These are phyloP conservation scores for Aspergillus sp. DNA, from an alignment of 2,329 filamentous ascomycete genomes.

Conservation along the genomic window DNA sequence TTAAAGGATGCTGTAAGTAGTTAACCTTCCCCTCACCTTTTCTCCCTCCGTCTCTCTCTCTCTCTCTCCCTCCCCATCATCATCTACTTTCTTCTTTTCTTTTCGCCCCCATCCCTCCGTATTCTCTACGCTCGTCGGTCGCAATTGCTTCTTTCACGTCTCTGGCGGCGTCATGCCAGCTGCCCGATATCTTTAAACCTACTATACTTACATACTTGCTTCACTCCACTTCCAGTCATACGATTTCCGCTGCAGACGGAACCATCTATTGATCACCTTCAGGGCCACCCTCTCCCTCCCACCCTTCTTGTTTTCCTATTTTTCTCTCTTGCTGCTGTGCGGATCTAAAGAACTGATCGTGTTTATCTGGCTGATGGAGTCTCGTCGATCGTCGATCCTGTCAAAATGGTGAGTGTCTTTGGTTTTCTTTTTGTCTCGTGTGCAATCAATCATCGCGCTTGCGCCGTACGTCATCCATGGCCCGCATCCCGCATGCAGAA, in stretches of 20 bases:
- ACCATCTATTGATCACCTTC: neutral
- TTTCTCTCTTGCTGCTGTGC: neutral
- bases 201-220: neutral
- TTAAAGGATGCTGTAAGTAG: neutral
- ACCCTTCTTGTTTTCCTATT: neutral
- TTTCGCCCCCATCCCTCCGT: neutral
- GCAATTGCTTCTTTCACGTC: constrained; percentile 4
- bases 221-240: constrained; percentile 2
- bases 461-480: neutral
- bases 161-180: neutral
- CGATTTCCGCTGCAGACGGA: neutral
- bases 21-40: neutral
- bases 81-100: neutral
- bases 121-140: constrained; percentile 3
- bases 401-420: constrained; percentile 36
- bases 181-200: neutral
- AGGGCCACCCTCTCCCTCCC: neutral
- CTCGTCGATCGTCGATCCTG: constrained; percentile 17
- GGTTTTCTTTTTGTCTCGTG: neutral
- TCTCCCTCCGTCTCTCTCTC: constrained; percentile 1
- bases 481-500: neutral
- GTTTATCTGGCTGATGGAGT: constrained; percentile 26
- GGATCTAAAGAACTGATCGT: neutral
- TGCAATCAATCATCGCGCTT: neutral
- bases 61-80: constrained; percentile 2